A percentile compares a stretch with the other conserved stretches of the same genome.
phyloP scores from a whole-genome alignment of 345 rosid species.

The Citrus glauca region DNA sequence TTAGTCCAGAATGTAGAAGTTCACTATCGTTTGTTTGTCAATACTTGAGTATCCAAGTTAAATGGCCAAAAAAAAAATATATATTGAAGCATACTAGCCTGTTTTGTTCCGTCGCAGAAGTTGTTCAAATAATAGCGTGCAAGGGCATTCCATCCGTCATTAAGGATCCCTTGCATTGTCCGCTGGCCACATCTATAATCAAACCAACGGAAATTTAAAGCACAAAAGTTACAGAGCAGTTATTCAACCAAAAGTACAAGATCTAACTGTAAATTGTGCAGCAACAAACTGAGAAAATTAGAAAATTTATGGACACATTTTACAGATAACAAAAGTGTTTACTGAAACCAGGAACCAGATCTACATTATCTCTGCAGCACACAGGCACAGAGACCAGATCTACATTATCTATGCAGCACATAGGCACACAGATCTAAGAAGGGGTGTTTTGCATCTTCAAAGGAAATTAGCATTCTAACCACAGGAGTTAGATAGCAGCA shows the following conservation, averaged over 20 bases:
- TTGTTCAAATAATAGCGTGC: conserved; percentile 90
- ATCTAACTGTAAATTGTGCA: background rate
- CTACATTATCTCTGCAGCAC: background rate
- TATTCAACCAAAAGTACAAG: background rate
- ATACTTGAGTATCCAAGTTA: conserved; percentile 3
- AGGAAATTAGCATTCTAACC: background rate
- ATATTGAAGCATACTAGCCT: conserved; percentile 39
- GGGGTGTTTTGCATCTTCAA: background rate
- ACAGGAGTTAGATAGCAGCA: background rate
- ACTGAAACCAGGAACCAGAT: background rate
- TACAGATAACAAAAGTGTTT: background rate
- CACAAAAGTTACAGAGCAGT: background rate
- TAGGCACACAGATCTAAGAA: background rate
- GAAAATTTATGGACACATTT: background rate
- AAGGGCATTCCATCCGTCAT: conserved; percentile 83
- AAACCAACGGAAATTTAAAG: conserved; percentile 7
- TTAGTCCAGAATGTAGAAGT: background rate
- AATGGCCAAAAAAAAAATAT: background rate
- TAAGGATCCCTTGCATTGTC: conserved; percentile 75
- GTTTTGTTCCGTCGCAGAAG: conserved; percentile 89
- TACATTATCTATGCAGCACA: background rate
- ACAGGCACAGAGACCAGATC: background rate
- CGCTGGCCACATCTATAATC: conserved; percentile 75
- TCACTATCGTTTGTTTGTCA: background rate
- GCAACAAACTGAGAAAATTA: background rate